Base-by-base conservation (phyloP, 345 rosid species). In the Chamaenerion angustifolium region DNA sequence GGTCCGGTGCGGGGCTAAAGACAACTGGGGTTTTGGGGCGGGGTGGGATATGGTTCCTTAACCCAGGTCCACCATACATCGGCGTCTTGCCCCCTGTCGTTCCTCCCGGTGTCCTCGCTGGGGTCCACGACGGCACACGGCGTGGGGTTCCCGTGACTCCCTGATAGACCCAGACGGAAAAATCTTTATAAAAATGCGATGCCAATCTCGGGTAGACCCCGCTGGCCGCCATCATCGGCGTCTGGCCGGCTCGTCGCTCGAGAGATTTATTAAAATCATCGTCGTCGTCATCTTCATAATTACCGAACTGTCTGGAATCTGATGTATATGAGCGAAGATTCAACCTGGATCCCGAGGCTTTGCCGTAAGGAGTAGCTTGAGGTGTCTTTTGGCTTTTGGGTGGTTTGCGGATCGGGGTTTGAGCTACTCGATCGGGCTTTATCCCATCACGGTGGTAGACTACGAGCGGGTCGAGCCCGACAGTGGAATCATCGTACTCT, bases 401-500 rank as follows among this genome's bases (percentile, higher is more conserved):
- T 31, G 37, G 3, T 31, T 31, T 31, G 1, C 37, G 11, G 51
- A 86, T 71, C 52, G 44, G 48, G 54, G 12, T 57, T 64, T 48
- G 58, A 62, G 43, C 18, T 58, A 4, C 44, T 50, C 46, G 76
- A 64, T 93, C 98, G 78, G 40, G 76, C 58, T 45, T 66, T 4
- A 31, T 31, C 8, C 37, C 37, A 8, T 31, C 37, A 7, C 37
- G 76, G 71, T 82, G 80, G 75, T 82, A 84, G 57, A 87, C 96
- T 8, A 84, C 96, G 4, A 92, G 65, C 21, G 58, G 35, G 23
- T 67, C 78, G 11, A 87, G 78, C 15, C 95, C 98, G 14, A 64
- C 79, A 0, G 87, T 79, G 2, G 85, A 68, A 4, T 78, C 87
- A 57, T 92, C 98, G 0, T 83, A 89, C 52, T 87, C 93, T 0